Conservation (phyloP, 441 rosid genomes). For the Eruca vesicaria region DNA sequence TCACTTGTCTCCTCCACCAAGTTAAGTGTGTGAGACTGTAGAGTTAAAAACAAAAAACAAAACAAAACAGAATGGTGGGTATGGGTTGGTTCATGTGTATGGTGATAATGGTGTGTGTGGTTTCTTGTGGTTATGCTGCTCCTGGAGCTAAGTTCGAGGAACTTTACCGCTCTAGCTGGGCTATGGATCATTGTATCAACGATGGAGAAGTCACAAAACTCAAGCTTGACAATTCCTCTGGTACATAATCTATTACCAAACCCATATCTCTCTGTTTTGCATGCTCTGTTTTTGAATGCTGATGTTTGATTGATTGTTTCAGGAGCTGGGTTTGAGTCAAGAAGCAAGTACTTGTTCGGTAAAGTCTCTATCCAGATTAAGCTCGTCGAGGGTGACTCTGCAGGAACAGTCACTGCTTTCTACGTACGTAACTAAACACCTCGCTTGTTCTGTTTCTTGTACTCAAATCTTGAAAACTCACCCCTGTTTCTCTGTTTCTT, state of each 20-base stretch:
- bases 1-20: constrained; percentile 18
- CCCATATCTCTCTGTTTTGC: neutral
- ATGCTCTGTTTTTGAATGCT: neutral
- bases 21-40: constrained; percentile 10
- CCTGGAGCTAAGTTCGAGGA: constrained; percentile 64
- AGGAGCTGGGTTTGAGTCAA: constrained; percentile 97
- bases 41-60: constrained; percentile 14
- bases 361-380: constrained; percentile 85
- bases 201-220: constrained; percentile 85
- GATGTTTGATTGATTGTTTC: constrained; percentile 14
- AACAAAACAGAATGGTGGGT: constrained; percentile 23
- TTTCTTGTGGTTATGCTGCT: constrained; percentile 34
- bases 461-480: neutral
- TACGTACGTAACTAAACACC: constrained; percentile 42
- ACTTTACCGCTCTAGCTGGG: constrained; percentile 83
- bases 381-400: constrained; percentile 86
- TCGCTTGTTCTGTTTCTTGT: constrained; percentile 14
- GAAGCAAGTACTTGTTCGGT: constrained; percentile 85
- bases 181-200: constrained; percentile 63
- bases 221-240: constrained; percentile 88
- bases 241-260: constrained; percentile 31
- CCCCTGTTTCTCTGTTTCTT: neutral
- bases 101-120: constrained; percentile 27
- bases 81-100: constrained; percentile 33
- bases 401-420: constrained; percentile 90